Evolutionary conservation across 179 eudicot species (phyloP).

Genomic region (Silene vulgaris): DNA sequence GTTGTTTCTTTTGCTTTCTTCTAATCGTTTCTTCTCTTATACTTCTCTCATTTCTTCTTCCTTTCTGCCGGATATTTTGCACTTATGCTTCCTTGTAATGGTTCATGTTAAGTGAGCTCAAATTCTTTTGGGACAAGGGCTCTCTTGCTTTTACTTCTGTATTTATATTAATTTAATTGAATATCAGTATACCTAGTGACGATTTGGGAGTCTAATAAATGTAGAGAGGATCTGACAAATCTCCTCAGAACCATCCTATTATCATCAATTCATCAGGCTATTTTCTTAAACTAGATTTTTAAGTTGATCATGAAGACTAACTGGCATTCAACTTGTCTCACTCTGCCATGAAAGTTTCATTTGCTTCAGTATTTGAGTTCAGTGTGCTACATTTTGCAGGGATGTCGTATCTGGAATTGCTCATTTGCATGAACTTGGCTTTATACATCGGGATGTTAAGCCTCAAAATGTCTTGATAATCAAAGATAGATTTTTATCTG

Average conservation of each 20-base stretch:
- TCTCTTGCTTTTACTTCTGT: neutral
- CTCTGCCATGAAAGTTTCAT: neutral
- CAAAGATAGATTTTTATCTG: constrained; percentile 46
- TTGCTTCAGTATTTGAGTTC: neutral
- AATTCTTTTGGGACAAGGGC: constrained; percentile 2
- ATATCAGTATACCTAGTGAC: neutral
- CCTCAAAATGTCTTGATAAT: constrained; percentile 66
- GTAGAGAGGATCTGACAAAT: neutral
- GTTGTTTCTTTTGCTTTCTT: neutral
- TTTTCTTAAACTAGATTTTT: neutral
- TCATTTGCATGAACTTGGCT: constrained; percentile 70
- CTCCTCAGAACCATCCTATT: neutral
- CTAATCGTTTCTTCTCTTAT: neutral
- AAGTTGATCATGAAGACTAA: neutral
- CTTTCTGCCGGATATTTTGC: neutral
- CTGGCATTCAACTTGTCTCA: neutral
- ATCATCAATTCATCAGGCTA: constrained; percentile 1
- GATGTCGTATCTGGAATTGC: constrained; percentile 59
- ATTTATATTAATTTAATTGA: neutral
- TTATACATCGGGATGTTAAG: constrained; percentile 66
- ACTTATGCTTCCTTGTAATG: neutral
- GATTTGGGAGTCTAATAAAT: neutral
- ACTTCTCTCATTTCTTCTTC: neutral
- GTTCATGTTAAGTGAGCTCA: neutral
- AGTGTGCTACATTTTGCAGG: constrained; percentile 30